Evolutionary conservation across 2,329 filamentous ascomycete species (phyloP).

Genomic region (Penicillium sp.): DNA sequence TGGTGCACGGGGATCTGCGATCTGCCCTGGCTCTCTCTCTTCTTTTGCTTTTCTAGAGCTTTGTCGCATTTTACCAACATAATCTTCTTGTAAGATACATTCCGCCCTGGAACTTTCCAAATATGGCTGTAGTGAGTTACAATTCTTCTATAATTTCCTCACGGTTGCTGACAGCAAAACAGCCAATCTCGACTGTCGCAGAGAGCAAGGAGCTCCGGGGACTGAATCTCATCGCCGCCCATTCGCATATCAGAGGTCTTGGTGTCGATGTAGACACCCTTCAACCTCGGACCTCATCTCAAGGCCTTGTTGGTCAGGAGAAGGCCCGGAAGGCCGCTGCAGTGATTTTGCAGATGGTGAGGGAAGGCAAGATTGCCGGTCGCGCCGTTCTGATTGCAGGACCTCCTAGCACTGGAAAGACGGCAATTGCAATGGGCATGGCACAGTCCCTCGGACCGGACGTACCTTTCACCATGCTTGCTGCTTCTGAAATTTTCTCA

Average conservation of each 20-base stretch:
- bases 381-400: conserved; percentile 92
- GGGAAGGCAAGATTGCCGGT: conserved; percentile 96
- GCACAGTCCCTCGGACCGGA: conserved; percentile 90
- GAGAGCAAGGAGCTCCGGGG: conserved; percentile 95
- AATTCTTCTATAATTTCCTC: neutral
- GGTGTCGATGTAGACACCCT: conserved; percentile 90
- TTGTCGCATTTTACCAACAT: conserved; percentile 2
- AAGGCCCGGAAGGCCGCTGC: conserved; percentile 96
- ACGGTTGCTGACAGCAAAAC: conserved; percentile 13
- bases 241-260: conserved; percentile 95
- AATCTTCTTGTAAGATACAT: neutral
- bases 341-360: conserved; percentile 97
- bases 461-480: conserved; percentile 93
- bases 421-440: conserved; percentile 98
- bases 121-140: conserved; percentile 40
- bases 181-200: conserved; percentile 77
- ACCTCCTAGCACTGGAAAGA: conserved; percentile 95
- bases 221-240: conserved; percentile 94
- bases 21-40: conserved; percentile 8
- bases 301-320: conserved; percentile 92
- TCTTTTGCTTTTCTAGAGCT: conserved; percentile 10
- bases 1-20: conserved; percentile 5
- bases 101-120: conserved; percentile 9
- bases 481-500: conserved; percentile 96
- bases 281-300: conserved; percentile 78